These are phyloP conservation scores for Macadamia integrifolia DNA, from an alignment of 164 flowering plant genomes.

Conservation along the genomic window DNA sequence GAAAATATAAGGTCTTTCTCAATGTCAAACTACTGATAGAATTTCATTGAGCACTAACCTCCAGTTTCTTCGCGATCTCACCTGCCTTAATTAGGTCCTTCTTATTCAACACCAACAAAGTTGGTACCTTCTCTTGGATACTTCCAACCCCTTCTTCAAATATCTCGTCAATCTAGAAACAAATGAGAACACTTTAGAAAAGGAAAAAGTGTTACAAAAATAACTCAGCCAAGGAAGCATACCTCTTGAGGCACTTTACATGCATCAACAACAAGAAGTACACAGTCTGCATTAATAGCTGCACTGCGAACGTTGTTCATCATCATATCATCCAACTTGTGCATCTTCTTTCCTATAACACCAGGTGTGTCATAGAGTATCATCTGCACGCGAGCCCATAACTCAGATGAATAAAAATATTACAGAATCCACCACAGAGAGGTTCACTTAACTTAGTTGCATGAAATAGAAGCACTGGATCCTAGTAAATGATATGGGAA, in stretches of 20 bases:
- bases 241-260: conserved; percentile 80
- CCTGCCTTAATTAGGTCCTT: conserved; percentile 95
- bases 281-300: conserved; percentile 85
- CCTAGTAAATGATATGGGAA: too few relatives aligned
- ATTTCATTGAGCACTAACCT: conserved; percentile 42
- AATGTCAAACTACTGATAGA: background rate
- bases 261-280: conserved; percentile 88
- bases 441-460: too few relatives aligned
- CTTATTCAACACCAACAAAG: conserved; percentile 81
- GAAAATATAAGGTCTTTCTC: too few relatives aligned
- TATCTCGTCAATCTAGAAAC: conserved; percentile 72
- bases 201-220: background rate
- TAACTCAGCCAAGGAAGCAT: conserved; percentile 14
- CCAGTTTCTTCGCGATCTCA: conserved; percentile 86
- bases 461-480: too few relatives aligned
- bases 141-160: conserved; percentile 72
- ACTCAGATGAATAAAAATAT: conserved; percentile 7
- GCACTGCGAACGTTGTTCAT: conserved; percentile 96
- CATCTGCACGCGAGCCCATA: conserved; percentile 44
- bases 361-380: conserved; percentile 73
- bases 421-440: background rate
- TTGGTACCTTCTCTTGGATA: conserved; percentile 56
- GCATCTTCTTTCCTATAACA: conserved; percentile 91
- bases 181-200: conserved; percentile 8
- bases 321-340: conserved; percentile 95